These are phyloP conservation scores for Pleurotus cornucopiae DNA, from an alignment of 768 basidiomycete species.

Conservation along the genomic window DNA sequence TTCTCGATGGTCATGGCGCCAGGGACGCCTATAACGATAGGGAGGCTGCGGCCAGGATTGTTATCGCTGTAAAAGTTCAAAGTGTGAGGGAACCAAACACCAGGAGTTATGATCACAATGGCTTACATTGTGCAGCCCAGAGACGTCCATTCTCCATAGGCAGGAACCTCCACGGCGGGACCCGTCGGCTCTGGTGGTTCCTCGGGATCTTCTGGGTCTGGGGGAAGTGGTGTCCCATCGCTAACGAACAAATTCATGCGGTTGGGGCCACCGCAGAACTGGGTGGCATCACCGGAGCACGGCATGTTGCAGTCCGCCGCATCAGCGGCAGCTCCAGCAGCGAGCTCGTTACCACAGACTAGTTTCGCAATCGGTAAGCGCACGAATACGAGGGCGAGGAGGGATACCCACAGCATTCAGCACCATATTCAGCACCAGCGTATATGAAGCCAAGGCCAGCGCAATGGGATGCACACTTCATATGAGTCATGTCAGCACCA, in stretches of 20 bases:
- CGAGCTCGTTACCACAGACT: constrained; percentile 2
- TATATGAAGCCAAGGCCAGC: constrained; percentile 7
- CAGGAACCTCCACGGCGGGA: neutral
- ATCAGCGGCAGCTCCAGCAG: neutral
- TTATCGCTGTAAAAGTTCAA: neutral
- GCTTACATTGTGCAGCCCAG: constrained; percentile 2
- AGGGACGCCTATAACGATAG: neutral
- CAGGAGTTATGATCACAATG: neutral
- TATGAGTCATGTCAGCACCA: constrained; percentile 8
- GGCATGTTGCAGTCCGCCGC: constrained; percentile 4
- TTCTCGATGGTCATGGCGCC: constrained; percentile 3
- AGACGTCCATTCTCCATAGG: constrained; percentile 4
- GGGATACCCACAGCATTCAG: constrained; percentile 10
- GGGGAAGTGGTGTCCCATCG: constrained; percentile 1
- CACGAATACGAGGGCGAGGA: neutral
- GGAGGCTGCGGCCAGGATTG: constrained; percentile 5
- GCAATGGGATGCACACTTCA: constrained; percentile 12
- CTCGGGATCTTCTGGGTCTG: constrained; percentile 1
- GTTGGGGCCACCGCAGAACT: constrained; percentile 8
- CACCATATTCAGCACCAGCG: constrained; percentile 13
- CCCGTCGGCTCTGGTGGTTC: neutral
- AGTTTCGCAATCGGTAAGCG: neutral
- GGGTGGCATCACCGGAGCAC: constrained; percentile 2
- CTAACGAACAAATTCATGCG: constrained; percentile 4
- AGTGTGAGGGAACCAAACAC: neutral